These are phyloP conservation scores for Bipolaris bicolor DNA, from an alignment of 2,329 filamentous ascomycete genomes.

Conservation along the genomic window DNA sequence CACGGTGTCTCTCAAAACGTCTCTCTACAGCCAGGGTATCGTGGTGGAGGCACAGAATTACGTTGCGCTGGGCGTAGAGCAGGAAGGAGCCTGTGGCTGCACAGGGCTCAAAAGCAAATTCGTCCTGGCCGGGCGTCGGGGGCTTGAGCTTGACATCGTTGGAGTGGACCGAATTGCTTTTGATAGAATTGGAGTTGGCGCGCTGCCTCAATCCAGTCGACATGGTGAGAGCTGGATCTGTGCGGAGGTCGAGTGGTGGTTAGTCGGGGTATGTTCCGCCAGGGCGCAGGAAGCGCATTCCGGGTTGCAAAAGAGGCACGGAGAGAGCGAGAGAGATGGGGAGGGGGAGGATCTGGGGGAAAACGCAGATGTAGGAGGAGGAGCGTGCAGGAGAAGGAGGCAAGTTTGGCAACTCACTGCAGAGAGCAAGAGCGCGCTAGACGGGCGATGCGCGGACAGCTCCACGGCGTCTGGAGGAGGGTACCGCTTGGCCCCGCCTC, in stretches of 20 bases:
- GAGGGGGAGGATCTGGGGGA: conserved; percentile 10
- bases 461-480: conserved; percentile 47
- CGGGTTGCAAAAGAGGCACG: conserved; percentile 31
- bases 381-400: conserved; percentile 33
- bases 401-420: conserved; percentile 46
- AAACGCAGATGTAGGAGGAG: conserved; percentile 33
- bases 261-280: conserved; percentile 35
- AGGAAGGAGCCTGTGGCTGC: conserved; percentile 91
- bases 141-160: conserved; percentile 46
- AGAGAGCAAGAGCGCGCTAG: conserved; percentile 48
- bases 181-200: conserved; percentile 46
- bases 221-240: conserved; percentile 48
- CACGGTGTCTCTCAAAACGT: conserved; percentile 80
- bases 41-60: conserved; percentile 87
- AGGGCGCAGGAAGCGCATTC: conserved; percentile 39
- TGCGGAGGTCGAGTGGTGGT: conserved; percentile 28
- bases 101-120: conserved; percentile 77
- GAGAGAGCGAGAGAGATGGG: conserved; percentile 30
- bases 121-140: conserved; percentile 53
- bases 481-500: conserved; percentile 49
- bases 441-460: conserved; percentile 40
- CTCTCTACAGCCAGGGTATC: conserved; percentile 89
- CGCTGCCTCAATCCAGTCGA: conserved; percentile 53
- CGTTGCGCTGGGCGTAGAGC: conserved; percentile 81
- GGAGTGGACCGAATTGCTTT: conserved; percentile 45